phyloP scores from a whole-genome alignment of 345 rosid genomes.

The Arabidopsis suecica region DNA sequence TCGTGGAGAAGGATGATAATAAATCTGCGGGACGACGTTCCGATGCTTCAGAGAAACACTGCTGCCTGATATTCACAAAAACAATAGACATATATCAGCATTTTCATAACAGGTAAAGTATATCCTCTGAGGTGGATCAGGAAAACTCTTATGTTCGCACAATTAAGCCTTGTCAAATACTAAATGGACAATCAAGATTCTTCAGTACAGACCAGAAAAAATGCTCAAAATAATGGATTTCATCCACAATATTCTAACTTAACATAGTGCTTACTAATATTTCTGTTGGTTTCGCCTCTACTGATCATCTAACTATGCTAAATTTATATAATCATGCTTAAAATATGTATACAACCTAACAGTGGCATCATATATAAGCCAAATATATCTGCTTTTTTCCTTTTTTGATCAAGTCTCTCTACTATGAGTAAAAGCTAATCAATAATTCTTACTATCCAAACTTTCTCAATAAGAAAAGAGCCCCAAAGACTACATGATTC shows the following conservation, averaged over 20 bases:
- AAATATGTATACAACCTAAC: not conserved
- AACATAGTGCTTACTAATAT: not conserved
- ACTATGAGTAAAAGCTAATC: conserved; percentile 16
- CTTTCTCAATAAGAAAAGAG: conserved; percentile 15
- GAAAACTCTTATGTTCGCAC: conserved; percentile 19
- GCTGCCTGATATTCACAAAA: conserved; percentile 68
- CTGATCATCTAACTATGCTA: not conserved
- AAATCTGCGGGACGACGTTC: conserved; percentile 81
- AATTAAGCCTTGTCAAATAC: not conserved
- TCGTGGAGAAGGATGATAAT: conserved; percentile 84
- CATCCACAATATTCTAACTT: not conserved
- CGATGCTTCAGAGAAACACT: conserved; percentile 92
- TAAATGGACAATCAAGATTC: conserved; percentile 17
- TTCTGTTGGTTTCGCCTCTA: not conserved
- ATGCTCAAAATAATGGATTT: not conserved
- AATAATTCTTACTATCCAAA: conserved; percentile 6
- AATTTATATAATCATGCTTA: conserved; percentile 10
- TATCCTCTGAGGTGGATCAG: not conserved
- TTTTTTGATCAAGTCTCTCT: conserved; percentile 4
- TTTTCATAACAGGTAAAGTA: not conserved
- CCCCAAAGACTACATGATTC: not conserved
- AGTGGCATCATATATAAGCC: conserved; percentile 3
- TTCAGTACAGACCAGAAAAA: conserved; percentile 6
- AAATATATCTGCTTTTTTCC: conserved; percentile 2
- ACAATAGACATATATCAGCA: conserved; percentile 13